Evolutionary conservation across 257 asterid genomes (phyloP), one percentile per base, ranked within the genome.

Genomic region (Nicotiana tabacum): DNA sequence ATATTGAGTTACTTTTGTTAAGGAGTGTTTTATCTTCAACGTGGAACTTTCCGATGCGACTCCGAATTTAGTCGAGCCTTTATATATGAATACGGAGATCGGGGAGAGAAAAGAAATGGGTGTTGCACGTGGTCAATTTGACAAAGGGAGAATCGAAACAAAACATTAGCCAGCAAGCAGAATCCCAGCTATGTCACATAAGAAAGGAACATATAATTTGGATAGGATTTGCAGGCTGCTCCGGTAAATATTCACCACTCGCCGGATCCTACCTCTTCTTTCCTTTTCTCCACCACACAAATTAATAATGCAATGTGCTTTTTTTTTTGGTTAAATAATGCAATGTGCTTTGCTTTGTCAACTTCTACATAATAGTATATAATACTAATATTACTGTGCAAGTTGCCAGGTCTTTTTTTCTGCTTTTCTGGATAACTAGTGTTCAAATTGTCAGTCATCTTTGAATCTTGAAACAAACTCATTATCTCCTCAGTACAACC

Each of bases 201-300:
- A 15, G 80, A 51, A 51, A 51, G 64, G 27, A 76, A 76, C 53
- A 67, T 33, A 66, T 57, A 27, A 76, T 76, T 51, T 76, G 80
- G 80, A 76, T 76, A 74, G 80, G 80, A 48, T 74, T 74, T 48
- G 46, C 64, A 3, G 6, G 62, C 62, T 56, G 62, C 8, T 56
- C 62, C 24, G 62, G 9, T 51, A 51, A 74, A 48, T 74, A 74
- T 51, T 74, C 64, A 74, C 80, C 80, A 48, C 43, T 51, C 80
- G 18, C 37, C 6, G 68, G 5, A 62, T 29, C 39, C 37, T 64
- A 64, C 69, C 37, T 27, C 1, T 27, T 27, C 5, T 24, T 24
- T 9, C 33, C 16, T 2, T 64, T 64, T 64, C 0, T 27, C 69
- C 17, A 61, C 66, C 66, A 61, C 66, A 61, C 66, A 61, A 21